A percentile compares a stretch with the other conserved stretches of the same genome.
Evolutionary conservation across 768 basidiomycete species (phyloP).

Genomic region (Suillus weaverae): DNA sequence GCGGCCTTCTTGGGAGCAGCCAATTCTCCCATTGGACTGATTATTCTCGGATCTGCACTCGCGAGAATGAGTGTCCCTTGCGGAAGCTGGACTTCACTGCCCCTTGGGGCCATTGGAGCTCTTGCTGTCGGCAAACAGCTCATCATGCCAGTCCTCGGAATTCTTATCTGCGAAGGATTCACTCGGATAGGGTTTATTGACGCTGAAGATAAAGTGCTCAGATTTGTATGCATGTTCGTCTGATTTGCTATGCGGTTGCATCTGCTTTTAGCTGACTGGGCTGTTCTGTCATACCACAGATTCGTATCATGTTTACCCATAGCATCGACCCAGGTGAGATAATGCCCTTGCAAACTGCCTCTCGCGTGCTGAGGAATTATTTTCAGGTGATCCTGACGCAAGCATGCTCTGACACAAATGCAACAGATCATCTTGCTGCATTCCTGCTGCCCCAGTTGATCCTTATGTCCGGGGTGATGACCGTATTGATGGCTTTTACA

Average conservation of each 20-base stretch:
- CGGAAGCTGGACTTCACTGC: conserved; percentile 44
- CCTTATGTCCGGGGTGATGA: not conserved
- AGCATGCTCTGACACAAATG: conserved; percentile 63
- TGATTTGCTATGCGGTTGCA: conserved; percentile 4
- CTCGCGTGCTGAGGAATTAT: not conserved
- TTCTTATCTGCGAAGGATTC: conserved; percentile 54
- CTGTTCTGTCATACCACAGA: conserved; percentile 29
- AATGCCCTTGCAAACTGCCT: not conserved
- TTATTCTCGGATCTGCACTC: conserved; percentile 62
- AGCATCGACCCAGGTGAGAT: conserved; percentile 53
- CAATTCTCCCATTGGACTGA: conserved; percentile 60
- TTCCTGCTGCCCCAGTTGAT: conserved; percentile 6
- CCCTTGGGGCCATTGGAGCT: conserved; percentile 51
- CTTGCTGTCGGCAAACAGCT: conserved; percentile 58
- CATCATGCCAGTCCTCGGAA: conserved; percentile 59
- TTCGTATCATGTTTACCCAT: conserved; percentile 63
- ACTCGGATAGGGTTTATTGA: conserved; percentile 46
- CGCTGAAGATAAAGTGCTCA: conserved; percentile 54
- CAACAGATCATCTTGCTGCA: conserved; percentile 38
- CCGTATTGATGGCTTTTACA: not conserved
- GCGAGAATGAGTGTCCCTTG: conserved; percentile 57
- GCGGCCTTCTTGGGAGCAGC: conserved; percentile 61
- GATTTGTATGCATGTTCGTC: conserved; percentile 68
- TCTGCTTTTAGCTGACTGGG: not conserved
- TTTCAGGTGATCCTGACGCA: conserved; percentile 61